Percentiles rank a stretch among this genome's conserved stretches.
phyloP scores from a whole-genome alignment of 805 yeast species.

The Blastobotrys parvus region DNA sequence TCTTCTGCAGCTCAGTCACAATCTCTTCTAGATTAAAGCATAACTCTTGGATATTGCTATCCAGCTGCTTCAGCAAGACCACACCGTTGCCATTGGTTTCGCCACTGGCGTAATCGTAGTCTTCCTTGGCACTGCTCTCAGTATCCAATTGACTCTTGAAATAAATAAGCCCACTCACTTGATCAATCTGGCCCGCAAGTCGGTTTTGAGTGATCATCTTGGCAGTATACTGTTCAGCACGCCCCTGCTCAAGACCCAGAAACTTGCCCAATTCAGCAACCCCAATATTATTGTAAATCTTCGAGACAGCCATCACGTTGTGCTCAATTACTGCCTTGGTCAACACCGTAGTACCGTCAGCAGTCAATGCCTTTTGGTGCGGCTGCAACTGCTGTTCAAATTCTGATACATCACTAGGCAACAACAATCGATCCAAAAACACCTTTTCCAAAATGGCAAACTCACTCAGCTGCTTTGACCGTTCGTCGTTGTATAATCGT shows the following conservation, averaged over 20 bases:
- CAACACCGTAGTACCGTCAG: conserved; percentile 23
- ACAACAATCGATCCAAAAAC: conserved; percentile 20
- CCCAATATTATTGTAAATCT: conserved; percentile 22
- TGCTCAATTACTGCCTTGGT: conserved; percentile 27
- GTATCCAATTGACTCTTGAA: conserved; percentile 8
- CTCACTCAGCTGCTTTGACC: conserved; percentile 10
- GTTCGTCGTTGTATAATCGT: conserved; percentile 24
- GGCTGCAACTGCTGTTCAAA: conserved; percentile 15
- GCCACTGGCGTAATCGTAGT: conserved; percentile 4
- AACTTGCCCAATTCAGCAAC: conserved; percentile 20
- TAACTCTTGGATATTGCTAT: conserved; percentile 12
- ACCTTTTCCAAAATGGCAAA: conserved; percentile 22
- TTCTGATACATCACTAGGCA: conserved; percentile 18
- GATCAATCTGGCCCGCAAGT: conserved; percentile 25
- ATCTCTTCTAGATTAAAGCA: conserved; percentile 19
- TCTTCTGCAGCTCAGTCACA: conserved; percentile 7
- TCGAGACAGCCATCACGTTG: conserved; percentile 26
- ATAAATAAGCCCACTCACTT: conserved; percentile 20
- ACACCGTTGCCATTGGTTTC: conserved; percentile 3
- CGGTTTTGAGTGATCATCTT: conserved; percentile 26
- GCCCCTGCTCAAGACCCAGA: conserved; percentile 18
- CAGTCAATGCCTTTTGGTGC: conserved; percentile 16
- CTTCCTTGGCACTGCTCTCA: not conserved
- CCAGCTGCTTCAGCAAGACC: conserved; percentile 10
- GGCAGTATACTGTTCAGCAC: conserved; percentile 24